Base-by-base conservation (phyloP, 305 asterid species). In the Ajuga reptans region DNA sequence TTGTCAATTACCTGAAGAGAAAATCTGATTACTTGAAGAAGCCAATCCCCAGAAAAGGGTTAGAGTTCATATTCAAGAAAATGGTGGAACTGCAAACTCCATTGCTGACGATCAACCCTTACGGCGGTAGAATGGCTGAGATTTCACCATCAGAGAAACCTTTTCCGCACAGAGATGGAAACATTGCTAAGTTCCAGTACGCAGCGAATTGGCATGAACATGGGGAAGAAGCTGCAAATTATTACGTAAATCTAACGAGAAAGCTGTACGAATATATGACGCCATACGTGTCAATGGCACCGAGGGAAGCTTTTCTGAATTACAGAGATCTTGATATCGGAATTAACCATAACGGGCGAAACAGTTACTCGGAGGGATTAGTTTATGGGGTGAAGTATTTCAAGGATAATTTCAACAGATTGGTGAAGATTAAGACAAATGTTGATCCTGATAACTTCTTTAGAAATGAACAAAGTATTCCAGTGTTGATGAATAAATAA, bases 291-390 rank as follows among this genome's bases (percentile, higher is more conserved):
- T 71, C 86, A 0, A 49, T 33, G 57, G 49, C 46, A n/a, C 86
- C 86, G 0, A 60, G 86, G 53, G 36, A 55, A 5, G 75, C 84
- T 1, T 82, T 74, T 53, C 7, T 76, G n/a, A 78, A 82, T 36
- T 79, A 79, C 65, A 73, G 80, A 24, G 83, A 82, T 62, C 80
- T 78, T 12, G 86, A 82, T 21, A 9, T 82, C 7, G 86, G 86
- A 61, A 57, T 68, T 0, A 82, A 68, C 9, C 11, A 76, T 8
- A 60, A 76, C 4, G 74, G 58, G 0, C 64, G 81, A 2, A 69
- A 60, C 1, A 78, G 81, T 46, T 78, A 75, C 37, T 17, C 14
- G 31, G 80, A 83, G 68, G 90, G 81, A 7, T 72, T 11, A 67
- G 79, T n/a, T 5, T 31, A 27, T 62, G 84, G 82, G 2, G 0